Conservation (phyloP, 805 yeast species). For the Scheffersomyces amazonensis region DNA sequence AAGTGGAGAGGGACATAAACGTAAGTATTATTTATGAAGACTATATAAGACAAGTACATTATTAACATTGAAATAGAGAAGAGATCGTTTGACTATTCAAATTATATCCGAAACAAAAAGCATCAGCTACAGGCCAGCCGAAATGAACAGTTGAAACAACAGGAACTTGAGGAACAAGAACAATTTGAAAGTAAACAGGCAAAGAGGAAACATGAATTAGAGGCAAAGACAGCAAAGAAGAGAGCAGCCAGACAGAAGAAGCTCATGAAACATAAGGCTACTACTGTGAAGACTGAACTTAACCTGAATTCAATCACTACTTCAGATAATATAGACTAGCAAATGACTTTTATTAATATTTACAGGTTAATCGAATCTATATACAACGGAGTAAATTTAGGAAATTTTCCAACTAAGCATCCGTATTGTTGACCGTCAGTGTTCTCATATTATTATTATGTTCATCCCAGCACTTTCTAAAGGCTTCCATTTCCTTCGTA, state of each 20-base stretch:
- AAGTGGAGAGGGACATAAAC: background rate
- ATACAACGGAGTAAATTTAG: too few species aligned
- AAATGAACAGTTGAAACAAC: background rate
- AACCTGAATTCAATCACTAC: too few species aligned
- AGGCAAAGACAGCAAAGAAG: background rate
- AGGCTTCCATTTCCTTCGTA: slow-evolving; percentile 49
- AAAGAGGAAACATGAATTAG: background rate
- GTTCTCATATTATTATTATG: slow-evolving; percentile 55
- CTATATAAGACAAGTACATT: too few species aligned
- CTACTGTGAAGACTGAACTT: background rate
- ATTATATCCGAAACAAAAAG: slow-evolving; percentile 1
- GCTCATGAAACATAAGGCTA: background rate
- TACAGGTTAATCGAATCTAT: too few species aligned
- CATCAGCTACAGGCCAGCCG: background rate
- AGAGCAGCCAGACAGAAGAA: slow-evolving; percentile 3
- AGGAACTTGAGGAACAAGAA: background rate
- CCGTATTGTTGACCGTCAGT: slow-evolving; percentile 30
- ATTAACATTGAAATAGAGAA: background rate
- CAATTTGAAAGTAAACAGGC: background rate
- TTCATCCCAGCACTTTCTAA: slow-evolving; percentile 60
- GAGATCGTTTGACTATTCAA: slow-evolving; percentile 3
- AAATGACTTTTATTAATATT: too few species aligned
- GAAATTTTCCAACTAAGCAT: too few species aligned
- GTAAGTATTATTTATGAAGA: background rate
- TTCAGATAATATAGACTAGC: too few species aligned